These are phyloP conservation scores for Sarocladium strictum DNA, from an alignment of 2,329 filamentous ascomycete species.

Conservation along the genomic window DNA sequence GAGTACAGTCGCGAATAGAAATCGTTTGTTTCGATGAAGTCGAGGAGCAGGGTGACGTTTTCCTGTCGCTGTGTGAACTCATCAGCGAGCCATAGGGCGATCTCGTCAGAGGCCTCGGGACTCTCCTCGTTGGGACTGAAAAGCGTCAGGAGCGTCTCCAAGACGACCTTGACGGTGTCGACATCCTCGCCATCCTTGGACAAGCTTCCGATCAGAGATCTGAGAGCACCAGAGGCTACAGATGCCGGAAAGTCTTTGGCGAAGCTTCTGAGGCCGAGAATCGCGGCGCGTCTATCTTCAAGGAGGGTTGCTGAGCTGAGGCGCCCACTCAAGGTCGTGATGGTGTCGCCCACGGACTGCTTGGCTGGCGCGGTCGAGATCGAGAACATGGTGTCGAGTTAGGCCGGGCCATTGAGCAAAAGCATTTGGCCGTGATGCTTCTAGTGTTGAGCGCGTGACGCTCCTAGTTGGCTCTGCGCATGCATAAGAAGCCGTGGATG, in stretches of 20 bases:
- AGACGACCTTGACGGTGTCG: constrained; percentile 88
- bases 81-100: constrained; percentile 91
- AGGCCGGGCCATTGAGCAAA: constrained; percentile 24
- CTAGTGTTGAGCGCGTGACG: background rate
- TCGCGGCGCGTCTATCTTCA: constrained; percentile 89
- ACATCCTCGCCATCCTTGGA: constrained; percentile 88
- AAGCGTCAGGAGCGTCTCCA: constrained; percentile 93
- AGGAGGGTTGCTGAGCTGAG: constrained; percentile 85
- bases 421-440: background rate
- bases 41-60: constrained; percentile 85
- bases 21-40: constrained; percentile 79
- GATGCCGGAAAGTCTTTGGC: constrained; percentile 95
- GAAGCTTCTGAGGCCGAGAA: constrained; percentile 89
- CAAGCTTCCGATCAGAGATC: constrained; percentile 79
- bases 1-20: constrained; percentile 91
- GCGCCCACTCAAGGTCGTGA: constrained; percentile 80
- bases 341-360: constrained; percentile 93
- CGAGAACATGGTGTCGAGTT: constrained; percentile 48
- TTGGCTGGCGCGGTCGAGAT: constrained; percentile 75
- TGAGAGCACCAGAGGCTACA: constrained; percentile 86
- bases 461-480: background rate
- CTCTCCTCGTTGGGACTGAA: constrained; percentile 69
- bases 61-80: constrained; percentile 98
- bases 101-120: constrained; percentile 92
- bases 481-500: background rate